Percentiles rank a stretch among this genome's conserved stretches.
These are phyloP conservation scores for Deinandra increscens DNA, from an alignment of 129 eudicot genomes.

Conservation along the genomic window DNA sequence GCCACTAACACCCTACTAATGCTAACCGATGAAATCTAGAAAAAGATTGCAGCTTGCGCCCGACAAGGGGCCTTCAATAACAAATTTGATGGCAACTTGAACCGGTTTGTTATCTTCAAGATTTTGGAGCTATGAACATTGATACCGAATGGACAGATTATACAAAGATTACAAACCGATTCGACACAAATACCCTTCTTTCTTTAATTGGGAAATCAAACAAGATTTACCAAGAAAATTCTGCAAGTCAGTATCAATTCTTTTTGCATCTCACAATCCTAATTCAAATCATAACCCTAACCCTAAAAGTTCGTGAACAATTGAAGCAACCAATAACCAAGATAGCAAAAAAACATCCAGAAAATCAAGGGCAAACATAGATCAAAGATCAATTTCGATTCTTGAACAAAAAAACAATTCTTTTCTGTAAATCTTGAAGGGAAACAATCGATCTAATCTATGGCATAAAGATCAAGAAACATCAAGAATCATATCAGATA, in stretches of 20 bases:
- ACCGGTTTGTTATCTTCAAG: not conserved
- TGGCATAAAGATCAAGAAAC: constrained; percentile 12
- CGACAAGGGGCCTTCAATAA: not conserved
- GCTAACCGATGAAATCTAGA: not conserved
- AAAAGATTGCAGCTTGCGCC: not conserved
- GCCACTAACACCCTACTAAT: not conserved
- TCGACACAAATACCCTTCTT: constrained; percentile 11
- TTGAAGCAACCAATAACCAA: not conserved
- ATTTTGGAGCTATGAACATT: not conserved
- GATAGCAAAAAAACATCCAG: not conserved
- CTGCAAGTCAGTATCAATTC: constrained; percentile 12
- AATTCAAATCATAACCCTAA: constrained; percentile 30
- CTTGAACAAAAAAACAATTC: not conserved
- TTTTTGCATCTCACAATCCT: not conserved
- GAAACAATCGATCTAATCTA: constrained; percentile 26
- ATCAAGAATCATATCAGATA: constrained; percentile 8
- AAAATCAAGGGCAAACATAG: constrained; percentile 10
- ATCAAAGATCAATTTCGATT: constrained; percentile 21
- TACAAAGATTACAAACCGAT: constrained; percentile 17
- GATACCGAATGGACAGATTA: not conserved
- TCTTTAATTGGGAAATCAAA: not conserved
- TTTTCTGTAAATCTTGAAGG: constrained; percentile 13
- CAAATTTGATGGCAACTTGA: not conserved
- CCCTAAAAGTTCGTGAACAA: constrained; percentile 12
- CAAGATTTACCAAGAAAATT: constrained; percentile 3